These are phyloP conservation scores for Baudoinia panamericana DNA, from an alignment of 495 filamentous ascomycete species.

Conservation along the genomic window DNA sequence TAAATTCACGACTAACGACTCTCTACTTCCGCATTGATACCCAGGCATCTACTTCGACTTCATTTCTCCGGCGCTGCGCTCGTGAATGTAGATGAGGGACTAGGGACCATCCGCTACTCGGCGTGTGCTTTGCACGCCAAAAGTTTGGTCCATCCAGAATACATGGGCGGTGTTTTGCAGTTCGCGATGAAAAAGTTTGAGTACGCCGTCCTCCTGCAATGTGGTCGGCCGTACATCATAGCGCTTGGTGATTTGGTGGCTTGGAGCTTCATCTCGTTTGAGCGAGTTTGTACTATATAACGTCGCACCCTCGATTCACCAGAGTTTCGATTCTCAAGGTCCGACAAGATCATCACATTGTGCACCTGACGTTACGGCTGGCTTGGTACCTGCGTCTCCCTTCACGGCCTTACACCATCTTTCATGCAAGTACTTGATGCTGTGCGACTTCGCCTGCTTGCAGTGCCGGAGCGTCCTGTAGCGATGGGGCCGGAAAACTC, in stretches of 20 bases:
- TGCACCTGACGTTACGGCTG: not conserved
- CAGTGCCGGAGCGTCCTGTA: too few relatives aligned
- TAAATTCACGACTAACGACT: conserved; percentile 14
- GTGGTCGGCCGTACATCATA: too few relatives aligned
- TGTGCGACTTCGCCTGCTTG: conserved; percentile 9
- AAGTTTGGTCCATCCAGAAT: not conserved
- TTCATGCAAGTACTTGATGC: conserved; percentile 4
- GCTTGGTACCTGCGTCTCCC: conserved; percentile 3
- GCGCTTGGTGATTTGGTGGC: too few relatives aligned
- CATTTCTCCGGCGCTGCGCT: conserved; percentile 8
- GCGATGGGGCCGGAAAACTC: too few relatives aligned
- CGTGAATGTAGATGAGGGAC: conserved; percentile 15
- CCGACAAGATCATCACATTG: not conserved
- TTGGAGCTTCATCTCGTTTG: not conserved
- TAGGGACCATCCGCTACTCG: conserved; percentile 11
- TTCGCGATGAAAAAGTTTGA: not conserved
- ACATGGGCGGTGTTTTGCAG: not conserved
- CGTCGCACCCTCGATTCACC: not conserved
- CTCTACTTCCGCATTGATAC: conserved; percentile 6
- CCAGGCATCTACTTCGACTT: conserved; percentile 9
- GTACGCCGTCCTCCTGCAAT: not conserved
- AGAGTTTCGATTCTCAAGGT: not conserved
- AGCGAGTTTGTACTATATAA: conserved; percentile 1
- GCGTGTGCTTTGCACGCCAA: conserved; percentile 7
- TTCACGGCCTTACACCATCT: not conserved